These are phyloP conservation scores for Marasmius sp. DNA, from an alignment of 1,284 basidiomycete genomes.

Conservation along the genomic window DNA sequence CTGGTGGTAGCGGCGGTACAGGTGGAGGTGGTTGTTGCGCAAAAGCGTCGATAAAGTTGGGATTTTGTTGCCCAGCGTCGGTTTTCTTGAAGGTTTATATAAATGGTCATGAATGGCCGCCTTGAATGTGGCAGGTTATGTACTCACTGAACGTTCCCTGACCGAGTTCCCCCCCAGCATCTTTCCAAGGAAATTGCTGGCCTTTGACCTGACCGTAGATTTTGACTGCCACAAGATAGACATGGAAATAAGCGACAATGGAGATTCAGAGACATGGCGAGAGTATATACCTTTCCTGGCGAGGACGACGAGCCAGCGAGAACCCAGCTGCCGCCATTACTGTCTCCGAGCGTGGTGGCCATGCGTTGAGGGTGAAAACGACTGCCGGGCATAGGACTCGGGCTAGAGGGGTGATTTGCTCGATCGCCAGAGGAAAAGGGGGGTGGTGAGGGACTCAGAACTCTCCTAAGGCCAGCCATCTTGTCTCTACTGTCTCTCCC, in stretches of 20 bases:
- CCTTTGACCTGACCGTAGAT: constrained; percentile 70
- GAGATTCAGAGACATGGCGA: constrained; percentile 3
- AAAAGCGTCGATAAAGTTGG: constrained; percentile 47
- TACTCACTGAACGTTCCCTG: constrained; percentile 69
- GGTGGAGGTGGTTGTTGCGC: constrained; percentile 45
- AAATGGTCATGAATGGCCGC: constrained; percentile 4
- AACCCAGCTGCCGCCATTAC: constrained; percentile 46
- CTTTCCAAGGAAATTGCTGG: constrained; percentile 74
- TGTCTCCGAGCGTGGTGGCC: constrained; percentile 1
- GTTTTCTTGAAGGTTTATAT: constrained; percentile 36
- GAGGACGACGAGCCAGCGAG: constrained; percentile 42
- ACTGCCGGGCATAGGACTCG: constrained; percentile 5
- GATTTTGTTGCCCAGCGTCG: constrained; percentile 34
- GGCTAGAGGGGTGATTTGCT: background rate
- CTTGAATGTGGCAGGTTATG: constrained; percentile 1
- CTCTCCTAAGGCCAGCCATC: background rate
- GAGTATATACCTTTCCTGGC: constrained; percentile 40
- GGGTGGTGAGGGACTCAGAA: background rate
- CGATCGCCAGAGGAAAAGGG: background rate
- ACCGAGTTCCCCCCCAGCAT: constrained; percentile 65
- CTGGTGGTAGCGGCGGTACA: constrained; percentile 65
- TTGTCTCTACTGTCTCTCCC: background rate
- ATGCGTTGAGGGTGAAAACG: constrained; percentile 8
- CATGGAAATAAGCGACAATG: constrained; percentile 7
- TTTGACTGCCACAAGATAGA: constrained; percentile 43